Percentiles rank a stretch among this genome's conserved stretches.
Conservation (phyloP, 805 yeast genomes). For the Zygosaccharomyces bisporus region DNA sequence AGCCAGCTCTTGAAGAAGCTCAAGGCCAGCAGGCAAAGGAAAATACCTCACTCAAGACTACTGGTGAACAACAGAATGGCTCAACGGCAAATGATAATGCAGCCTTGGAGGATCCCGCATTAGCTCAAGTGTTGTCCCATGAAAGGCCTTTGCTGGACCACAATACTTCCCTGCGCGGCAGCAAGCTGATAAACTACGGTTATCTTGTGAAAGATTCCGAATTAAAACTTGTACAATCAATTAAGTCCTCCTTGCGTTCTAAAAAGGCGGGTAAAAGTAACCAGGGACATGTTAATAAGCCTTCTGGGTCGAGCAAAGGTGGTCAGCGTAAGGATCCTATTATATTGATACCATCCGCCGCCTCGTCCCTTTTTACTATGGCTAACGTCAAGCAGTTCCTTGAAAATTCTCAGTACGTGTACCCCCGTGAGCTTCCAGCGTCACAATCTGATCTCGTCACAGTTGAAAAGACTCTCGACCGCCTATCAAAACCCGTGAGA, state of each 20-base stretch:
- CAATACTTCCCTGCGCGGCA: conserved; percentile 60
- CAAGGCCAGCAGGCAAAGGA: background rate
- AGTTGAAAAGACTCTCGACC: conserved; percentile 34
- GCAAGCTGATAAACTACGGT: conserved; percentile 63
- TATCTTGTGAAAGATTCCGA: conserved; percentile 65
- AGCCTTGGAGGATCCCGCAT: conserved; percentile 35
- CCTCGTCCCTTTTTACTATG: conserved; percentile 66
- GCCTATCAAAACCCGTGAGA: conserved; percentile 31
- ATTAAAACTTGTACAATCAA: conserved; percentile 49
- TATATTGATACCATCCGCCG: conserved; percentile 73
- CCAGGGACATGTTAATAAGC: conserved; percentile 24
- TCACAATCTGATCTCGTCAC: conserved; percentile 32
- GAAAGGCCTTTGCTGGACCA: conserved; percentile 56
- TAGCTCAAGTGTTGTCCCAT: conserved; percentile 28
- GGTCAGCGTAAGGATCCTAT: conserved; percentile 54
- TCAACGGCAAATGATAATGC: conserved; percentile 21
- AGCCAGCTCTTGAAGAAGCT: conserved; percentile 12
- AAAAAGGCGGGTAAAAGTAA: conserved; percentile 22
- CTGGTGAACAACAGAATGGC: conserved; percentile 34
- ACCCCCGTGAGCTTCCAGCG: conserved; percentile 41
- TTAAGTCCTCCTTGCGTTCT: conserved; percentile 38
- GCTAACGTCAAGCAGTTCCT: conserved; percentile 63
- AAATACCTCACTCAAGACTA: conserved; percentile 4
- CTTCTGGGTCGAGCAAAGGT: conserved; percentile 10
- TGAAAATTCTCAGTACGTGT: conserved; percentile 65